Evolutionary conservation across 2,329 filamentous ascomycete genomes (phyloP).

Genomic region (Hymenoscyphus fraxineus): DNA sequence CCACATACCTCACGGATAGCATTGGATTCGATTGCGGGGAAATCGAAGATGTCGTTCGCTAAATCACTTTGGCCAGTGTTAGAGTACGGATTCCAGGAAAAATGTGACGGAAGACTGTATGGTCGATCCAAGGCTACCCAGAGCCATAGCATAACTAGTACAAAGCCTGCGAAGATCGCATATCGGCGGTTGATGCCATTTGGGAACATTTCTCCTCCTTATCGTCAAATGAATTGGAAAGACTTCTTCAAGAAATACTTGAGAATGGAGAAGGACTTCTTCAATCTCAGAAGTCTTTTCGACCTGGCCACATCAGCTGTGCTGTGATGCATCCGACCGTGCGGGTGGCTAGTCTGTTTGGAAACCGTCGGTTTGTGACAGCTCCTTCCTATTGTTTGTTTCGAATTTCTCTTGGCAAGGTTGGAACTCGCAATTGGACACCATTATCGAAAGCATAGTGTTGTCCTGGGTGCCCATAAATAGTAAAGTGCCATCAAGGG

Average conservation of each 20-base stretch:
- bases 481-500: not conserved
- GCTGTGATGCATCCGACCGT: conserved; percentile 4
- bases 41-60: conserved; percentile 34
- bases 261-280: not conserved
- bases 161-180: not conserved
- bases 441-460: not conserved
- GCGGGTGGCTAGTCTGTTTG: conserved; percentile 5
- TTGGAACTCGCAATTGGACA: not conserved
- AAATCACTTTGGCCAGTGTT: not conserved
- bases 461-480: not conserved
- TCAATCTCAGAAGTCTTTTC: not conserved
- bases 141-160: conserved; percentile 10
- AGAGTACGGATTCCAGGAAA: conserved; percentile 8
- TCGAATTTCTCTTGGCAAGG: not conserved
- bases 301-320: not conserved
- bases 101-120: conserved; percentile 1
- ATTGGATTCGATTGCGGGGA: conserved; percentile 36
- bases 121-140: conserved; percentile 13
- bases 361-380: not conserved
- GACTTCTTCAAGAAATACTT: not conserved
- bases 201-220: conserved; percentile 3
- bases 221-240: not conserved
- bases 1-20: conserved; percentile 37
- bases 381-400: not conserved
- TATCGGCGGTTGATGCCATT: conserved; percentile 7